phyloP scores from a whole-genome alignment of 306 rosid genomes.

The Citrullus colocynthis region DNA sequence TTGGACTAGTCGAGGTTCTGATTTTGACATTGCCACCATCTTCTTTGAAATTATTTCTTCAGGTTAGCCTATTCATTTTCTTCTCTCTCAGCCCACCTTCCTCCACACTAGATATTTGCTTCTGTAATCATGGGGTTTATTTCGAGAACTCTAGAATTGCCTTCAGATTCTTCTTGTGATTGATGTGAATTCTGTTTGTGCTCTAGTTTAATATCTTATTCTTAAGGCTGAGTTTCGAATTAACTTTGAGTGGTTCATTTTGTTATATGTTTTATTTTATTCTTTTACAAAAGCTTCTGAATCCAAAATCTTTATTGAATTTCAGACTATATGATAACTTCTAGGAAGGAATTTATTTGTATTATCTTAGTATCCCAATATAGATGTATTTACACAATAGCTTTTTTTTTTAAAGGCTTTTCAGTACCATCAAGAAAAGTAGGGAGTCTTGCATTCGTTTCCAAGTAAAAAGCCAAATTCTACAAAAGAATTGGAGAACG shows the following conservation, averaged over 20 bases:
- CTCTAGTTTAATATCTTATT: background rate
- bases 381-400: too few species aligned
- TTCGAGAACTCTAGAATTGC: background rate
- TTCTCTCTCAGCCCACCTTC: background rate
- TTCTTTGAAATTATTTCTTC: constrained; percentile 5
- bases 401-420: too few species aligned
- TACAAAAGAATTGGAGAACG: too few species aligned
- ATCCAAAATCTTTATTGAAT: background rate
- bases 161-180: background rate
- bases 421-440: too few species aligned
- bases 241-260: background rate
- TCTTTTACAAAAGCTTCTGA: background rate
- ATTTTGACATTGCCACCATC: constrained; percentile 6
- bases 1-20: constrained; percentile 14
- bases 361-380: too few species aligned
- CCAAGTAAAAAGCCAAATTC: background rate
- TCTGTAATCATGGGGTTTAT: background rate
- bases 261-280: background rate
- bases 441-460: background rate
- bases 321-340: background rate
- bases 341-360: background rate
- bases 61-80: background rate
- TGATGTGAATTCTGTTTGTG: background rate
- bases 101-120: background rate
- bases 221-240: background rate